Evolutionary conservation across 805 yeast species (phyloP).

Genomic region (Starmerella powellii): DNA sequence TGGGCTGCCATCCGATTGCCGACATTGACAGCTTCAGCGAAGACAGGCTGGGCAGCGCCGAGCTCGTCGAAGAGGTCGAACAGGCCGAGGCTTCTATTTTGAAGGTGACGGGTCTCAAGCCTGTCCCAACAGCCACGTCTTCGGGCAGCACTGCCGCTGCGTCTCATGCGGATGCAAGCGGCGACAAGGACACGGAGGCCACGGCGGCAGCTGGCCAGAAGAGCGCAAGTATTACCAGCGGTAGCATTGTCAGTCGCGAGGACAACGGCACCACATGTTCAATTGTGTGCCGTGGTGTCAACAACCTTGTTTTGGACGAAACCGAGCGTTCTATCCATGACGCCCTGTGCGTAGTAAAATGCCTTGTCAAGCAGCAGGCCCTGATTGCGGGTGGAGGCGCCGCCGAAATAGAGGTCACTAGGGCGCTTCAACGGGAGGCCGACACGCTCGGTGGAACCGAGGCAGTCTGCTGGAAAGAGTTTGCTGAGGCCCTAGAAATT

Average conservation of each 20-base stretch:
- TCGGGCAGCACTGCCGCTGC: conserved; percentile 29
- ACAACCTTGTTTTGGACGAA: conserved; percentile 79
- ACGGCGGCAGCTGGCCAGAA: conserved; percentile 33
- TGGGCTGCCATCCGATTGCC: conserved; percentile 93
- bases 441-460: conserved; percentile 64
- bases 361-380: conserved; percentile 77
- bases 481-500: conserved; percentile 81
- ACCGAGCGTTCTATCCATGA: conserved; percentile 96
- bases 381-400: conserved; percentile 99
- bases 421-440: conserved; percentile 60
- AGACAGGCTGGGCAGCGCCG: conserved; percentile 85
- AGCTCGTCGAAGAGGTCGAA: conserved; percentile 81
- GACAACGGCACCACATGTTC: conserved; percentile 32
- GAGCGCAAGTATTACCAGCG: background rate
- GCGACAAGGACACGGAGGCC: conserved; percentile 13
- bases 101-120: conserved; percentile 54
- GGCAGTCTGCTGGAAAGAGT: conserved; percentile 82
- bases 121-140: conserved; percentile 40
- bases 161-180: conserved; percentile 9
- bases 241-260: background rate
- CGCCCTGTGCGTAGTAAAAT: conserved; percentile 85
- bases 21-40: conserved; percentile 89
- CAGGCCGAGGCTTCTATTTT: conserved; percentile 83
- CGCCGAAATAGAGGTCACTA: conserved; percentile 82
- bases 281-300: conserved; percentile 90